Evolutionary conservation across 2,329 filamentous ascomycete species (phyloP), one percentile per base, ranked within the genome.

Genomic region (Alternaria viburni): DNA sequence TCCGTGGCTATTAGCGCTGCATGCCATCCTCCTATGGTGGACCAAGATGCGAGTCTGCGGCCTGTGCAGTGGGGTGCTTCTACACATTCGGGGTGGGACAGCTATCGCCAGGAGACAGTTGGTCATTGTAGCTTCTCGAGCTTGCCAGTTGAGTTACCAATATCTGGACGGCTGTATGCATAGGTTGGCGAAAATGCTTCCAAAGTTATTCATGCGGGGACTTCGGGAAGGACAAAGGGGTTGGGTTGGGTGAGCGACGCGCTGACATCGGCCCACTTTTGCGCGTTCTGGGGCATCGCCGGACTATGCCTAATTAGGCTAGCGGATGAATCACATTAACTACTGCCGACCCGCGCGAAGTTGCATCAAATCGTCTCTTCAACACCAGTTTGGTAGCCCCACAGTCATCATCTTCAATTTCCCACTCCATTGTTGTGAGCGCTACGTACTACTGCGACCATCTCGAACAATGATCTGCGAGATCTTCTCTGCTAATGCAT

Each of bases 401-500:
- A 41, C 36, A 41, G 36, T 41, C 36, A 41, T 41, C n/a, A 17
- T 10, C 36, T 41, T 41, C 36, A 11, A 41, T 41, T 41, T 41
- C 32, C 8, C 32, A n/a, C 15, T 41, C 32, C 32, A n/a, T 17
- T 41, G 3, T 3, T 41, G 32, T 41, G 32, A 41, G 36, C 36
- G 36, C n/a, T 41, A 41, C 36, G 36, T 41, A 17, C 36, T 17
- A 41, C 36, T 41, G 36, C 36, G 36, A 5, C 36, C 36, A 41
- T 41, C 36, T n/a, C 36, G 36, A 41, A 41, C n/a, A 11, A 41
- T 41, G 15, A 41, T 41, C 36, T 68, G 60, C 9, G 68, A 64
- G 52, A 72, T 69, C 54, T 71, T 72, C 52, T 72, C 70, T 0
- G 68, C 66, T 7, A 70, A 41, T 66, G 64, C 67, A 54, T 68